These are phyloP conservation scores for Sphaerobolus stellatus DNA, from an alignment of 1,284 basidiomycete species.

Conservation along the genomic window DNA sequence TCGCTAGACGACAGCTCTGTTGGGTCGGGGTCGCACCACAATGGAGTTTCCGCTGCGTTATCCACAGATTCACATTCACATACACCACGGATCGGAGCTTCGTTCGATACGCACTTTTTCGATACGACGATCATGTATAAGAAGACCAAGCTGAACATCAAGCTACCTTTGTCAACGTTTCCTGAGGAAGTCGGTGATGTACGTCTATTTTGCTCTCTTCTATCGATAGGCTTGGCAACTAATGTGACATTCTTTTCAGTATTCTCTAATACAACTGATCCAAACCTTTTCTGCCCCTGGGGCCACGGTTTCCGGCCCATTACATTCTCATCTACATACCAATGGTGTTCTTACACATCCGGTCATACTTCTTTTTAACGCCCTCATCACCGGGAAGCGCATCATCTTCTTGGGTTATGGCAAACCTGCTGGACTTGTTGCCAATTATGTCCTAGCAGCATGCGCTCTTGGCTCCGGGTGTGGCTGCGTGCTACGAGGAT, in stretches of 20 bases:
- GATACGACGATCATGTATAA: slow-evolving; percentile 83
- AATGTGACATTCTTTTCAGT: slow-evolving; percentile 48
- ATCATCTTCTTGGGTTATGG: slow-evolving; percentile 92
- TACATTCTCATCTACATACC: slow-evolving; percentile 90
- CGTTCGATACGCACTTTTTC: slow-evolving; percentile 92
- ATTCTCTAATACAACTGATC: slow-evolving; percentile 88
- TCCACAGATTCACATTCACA: slow-evolving; percentile 9
- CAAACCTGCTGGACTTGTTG: slow-evolving; percentile 83
- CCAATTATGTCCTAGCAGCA: slow-evolving; percentile 87
- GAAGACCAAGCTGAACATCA: slow-evolving; percentile 77
- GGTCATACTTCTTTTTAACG: slow-evolving; percentile 93
- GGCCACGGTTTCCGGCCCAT: slow-evolving; percentile 66
- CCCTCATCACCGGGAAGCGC: slow-evolving; percentile 88
- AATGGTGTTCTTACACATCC: slow-evolving; percentile 90
- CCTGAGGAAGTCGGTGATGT: slow-evolving; percentile 96
- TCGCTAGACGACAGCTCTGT: slow-evolving; percentile 12
- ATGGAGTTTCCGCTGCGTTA: not conserved
- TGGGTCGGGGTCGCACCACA: not conserved
- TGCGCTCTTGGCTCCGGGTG: slow-evolving; percentile 91
- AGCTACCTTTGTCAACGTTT: slow-evolving; percentile 83
- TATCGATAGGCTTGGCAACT: slow-evolving; percentile 15
- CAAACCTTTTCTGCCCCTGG: slow-evolving; percentile 80
- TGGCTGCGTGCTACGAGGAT: slow-evolving; percentile 79
- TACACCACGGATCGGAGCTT: slow-evolving; percentile 43
- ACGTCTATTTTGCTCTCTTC: slow-evolving; percentile 33